Base-by-base conservation (phyloP, 345 rosid genomes). In the Aquilaria malaccensis region DNA sequence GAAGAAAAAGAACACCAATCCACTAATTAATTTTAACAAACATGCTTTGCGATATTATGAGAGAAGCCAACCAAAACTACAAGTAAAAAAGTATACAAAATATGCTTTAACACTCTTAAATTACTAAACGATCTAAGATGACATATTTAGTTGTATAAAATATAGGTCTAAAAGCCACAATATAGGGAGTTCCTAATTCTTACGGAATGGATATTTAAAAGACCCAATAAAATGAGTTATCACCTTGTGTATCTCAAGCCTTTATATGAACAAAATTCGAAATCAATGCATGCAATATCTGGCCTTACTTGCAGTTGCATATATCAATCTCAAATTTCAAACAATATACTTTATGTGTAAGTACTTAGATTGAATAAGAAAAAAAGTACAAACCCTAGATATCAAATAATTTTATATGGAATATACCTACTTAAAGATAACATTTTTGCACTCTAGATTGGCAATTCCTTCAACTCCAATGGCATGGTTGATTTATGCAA, bases 401-500 rank as follows among this genome's bases (percentile, higher is more conserved):
- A 76, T 62, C 33, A 84, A 48, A 32, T 30, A 66, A 11, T 83
- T 79, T 85, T 85, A 79, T 15, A 79, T 63, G 59, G 66, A 47
- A 67, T 73, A 67, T 31, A 74, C 85, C 63, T 78, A 81, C 30
- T 69, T 51, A 1, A 46, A 62, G 63, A 71, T 74, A 45, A 73
- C 77, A 11, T 58, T 62, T 70, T 74, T 72, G 50, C 89, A 83
- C 67, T 81, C 79, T 62, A 73, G 47, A 75, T 77, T 79, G 56
- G 67, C 72, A 59, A 77, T 61, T 60, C 89, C 85, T 61, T 50
- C 74, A 11, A 82, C 84, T 47, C 89, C 85, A 49, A 83, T 73
- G 7, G 76, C 83, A 45, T 72, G 85, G 67, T 83, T 81, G 52
- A 83, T 79, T 70, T 81, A 77, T 50, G 80, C 70, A 50, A 84